These are phyloP conservation scores for Closterium sp. DNA, from an alignment of 139 green algal genomes.

Conservation along the genomic window DNA sequence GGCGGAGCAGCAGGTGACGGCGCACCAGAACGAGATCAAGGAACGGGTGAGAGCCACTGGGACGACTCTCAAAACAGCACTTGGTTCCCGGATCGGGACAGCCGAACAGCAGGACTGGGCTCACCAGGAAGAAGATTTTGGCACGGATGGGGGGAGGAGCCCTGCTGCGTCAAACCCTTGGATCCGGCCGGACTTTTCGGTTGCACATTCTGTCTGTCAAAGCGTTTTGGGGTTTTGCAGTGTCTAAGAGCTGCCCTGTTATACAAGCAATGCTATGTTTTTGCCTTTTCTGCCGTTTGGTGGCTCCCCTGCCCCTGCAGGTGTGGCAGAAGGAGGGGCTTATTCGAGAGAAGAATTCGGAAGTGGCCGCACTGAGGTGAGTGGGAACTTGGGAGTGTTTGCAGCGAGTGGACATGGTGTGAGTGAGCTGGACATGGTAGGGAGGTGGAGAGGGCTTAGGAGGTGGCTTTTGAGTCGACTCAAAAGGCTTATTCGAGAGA, in stretches of 20 bases:
- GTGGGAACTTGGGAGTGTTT: background rate
- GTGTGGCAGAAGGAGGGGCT: background rate
- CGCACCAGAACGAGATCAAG: background rate
- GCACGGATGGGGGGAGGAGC: too few species aligned
- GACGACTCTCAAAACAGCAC: too few species aligned
- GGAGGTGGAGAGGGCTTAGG: too few species aligned
- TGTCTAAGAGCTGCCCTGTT: too few species aligned
- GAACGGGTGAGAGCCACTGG: background rate
- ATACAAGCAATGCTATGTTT: too few species aligned
- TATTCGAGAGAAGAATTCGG: background rate
- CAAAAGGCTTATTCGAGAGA: background rate
- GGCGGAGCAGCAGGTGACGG: background rate
- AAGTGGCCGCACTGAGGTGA: background rate
- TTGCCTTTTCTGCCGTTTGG: background rate
- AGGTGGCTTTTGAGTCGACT: background rate
- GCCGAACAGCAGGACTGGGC: too few species aligned
- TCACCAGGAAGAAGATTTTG: too few species aligned
- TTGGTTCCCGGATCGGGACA: too few species aligned
- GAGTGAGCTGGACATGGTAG: background rate
- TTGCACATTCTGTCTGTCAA: too few species aligned
- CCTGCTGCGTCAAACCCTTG: too few species aligned
- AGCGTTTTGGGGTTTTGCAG: too few species aligned
- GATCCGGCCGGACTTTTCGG: too few species aligned
- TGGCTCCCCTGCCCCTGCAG: background rate
- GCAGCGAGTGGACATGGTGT: background rate